Evolutionary conservation across 2,329 filamentous ascomycete genomes (phyloP).

Genomic region (Nannizziopsis barbatae): DNA sequence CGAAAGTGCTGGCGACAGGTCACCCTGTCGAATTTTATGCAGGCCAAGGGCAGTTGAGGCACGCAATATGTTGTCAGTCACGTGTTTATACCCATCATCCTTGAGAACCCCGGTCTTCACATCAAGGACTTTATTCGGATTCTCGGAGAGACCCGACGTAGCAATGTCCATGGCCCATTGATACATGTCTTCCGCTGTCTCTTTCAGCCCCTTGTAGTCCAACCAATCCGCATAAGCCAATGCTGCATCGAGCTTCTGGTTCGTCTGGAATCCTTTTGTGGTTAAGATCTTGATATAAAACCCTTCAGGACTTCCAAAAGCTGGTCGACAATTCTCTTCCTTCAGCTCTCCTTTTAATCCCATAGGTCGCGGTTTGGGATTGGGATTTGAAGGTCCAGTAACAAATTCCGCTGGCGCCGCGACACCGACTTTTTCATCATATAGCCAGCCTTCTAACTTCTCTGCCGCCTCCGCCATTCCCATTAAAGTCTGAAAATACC

Average conservation of each 20-base stretch:
- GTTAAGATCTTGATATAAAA: conserved; percentile 75
- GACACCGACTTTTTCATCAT: conserved; percentile 54
- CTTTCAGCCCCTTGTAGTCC: conserved; percentile 58
- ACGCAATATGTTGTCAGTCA: conserved; percentile 63
- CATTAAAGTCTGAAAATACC: conserved; percentile 77
- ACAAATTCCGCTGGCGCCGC: conserved; percentile 64
- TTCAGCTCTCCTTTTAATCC: conserved; percentile 44
- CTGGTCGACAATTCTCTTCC: conserved; percentile 63
- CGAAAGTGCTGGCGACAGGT: conserved; percentile 60
- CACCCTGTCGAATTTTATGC: conserved; percentile 59
- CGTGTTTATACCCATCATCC: conserved; percentile 41
- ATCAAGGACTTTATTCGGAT: conserved; percentile 45
- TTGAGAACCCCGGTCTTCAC: conserved; percentile 53
- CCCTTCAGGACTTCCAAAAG: conserved; percentile 58
- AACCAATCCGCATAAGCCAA: conserved; percentile 77
- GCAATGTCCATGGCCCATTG: conserved; percentile 67
- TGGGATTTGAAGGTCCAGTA: conserved; percentile 71
- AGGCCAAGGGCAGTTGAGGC: conserved; percentile 67
- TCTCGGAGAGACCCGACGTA: conserved; percentile 41
- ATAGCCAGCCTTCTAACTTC: conserved; percentile 67
- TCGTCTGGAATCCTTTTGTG: conserved; percentile 64
- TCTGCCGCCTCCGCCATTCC: conserved; percentile 64
- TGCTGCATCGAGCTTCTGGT: conserved; percentile 70
- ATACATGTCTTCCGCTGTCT: conserved; percentile 61
- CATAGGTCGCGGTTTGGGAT: conserved; percentile 59